Evolutionary conservation across 495 filamentous ascomycete species (phyloP), one percentile per base, ranked within the genome.

Genomic region (Ascodesmis nigricans): DNA sequence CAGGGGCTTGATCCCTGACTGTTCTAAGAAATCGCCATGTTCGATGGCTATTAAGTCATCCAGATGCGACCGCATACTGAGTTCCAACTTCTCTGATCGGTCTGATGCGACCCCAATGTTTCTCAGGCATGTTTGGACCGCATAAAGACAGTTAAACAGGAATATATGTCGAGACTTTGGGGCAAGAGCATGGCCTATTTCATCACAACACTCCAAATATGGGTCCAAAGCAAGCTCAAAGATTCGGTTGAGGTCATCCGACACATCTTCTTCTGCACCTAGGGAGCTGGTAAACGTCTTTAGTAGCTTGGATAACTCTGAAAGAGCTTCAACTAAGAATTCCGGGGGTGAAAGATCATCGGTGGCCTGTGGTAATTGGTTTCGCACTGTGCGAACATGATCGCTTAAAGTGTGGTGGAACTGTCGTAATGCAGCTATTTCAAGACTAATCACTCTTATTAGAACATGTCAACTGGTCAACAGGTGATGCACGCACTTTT

Each of bases 171-270:
- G 58, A 1, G 60, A 59, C 0, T 74, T 66, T 2, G 64, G 50
- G 5, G 53, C 47, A 1, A 84, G 55, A 29, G 65, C 59, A 31
- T 67, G 61, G 7, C 73, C 66, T 33, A 91, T 67, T 20, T 69
- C 70, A 35, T 67, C 66, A 47, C 79, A 79, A 10, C 71, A 63
- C 3, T 67, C 60, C 22, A 95, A 58, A 55, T 82, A 93, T 0
- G 87, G 87, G 39, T 91, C 78, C 29, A 95, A 68, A 0, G 83
- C 74, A 41, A 79, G 75, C 23, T 63, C 63, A 5, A 95, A 59
- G n/a, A 93, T 69, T 2, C 75, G 65, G 27, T 73, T 62, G 52
- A 92, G 91, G n/a, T 75, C 66, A 5, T 53, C 49, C 34, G 71
- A 69, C 19, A 68, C 64, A 27, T 62, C 61, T 9, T 55, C 53